These are phyloP conservation scores for Arabidopsis lyrata DNA, from an alignment of 441 rosid species.

Conservation along the genomic window DNA sequence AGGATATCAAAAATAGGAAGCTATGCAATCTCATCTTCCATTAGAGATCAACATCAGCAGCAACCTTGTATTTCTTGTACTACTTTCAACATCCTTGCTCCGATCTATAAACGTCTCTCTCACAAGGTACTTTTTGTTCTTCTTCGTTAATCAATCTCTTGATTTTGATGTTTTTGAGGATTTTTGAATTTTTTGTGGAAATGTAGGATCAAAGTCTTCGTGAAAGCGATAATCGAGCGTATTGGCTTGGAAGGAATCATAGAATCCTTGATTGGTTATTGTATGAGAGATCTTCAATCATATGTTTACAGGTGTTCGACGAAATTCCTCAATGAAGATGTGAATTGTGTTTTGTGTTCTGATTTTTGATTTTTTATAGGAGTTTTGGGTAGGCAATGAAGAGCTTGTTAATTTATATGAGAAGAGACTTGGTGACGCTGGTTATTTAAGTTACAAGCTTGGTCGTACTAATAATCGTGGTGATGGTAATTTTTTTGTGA, in stretches of 20 bases:
- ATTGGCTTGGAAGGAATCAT: slow-evolving; percentile 81
- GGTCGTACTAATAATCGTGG: slow-evolving; percentile 93
- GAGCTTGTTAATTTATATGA: slow-evolving; percentile 83
- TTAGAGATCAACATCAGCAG: slow-evolving; percentile 68
- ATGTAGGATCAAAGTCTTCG: slow-evolving; percentile 68
- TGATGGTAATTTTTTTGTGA: slow-evolving; percentile 59
- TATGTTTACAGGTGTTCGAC: slow-evolving; percentile 81
- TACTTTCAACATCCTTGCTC: slow-evolving; percentile 93
- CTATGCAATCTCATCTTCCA: slow-evolving; percentile 83
- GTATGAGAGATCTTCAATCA: slow-evolving; percentile 80
- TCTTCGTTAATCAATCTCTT: not conserved
- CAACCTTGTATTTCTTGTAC: slow-evolving; percentile 91
- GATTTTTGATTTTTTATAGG: slow-evolving; percentile 50
- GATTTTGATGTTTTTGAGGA: not conserved
- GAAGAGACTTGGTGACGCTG: slow-evolving; percentile 83
- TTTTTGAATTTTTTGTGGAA: not conserved
- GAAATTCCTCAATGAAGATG: not conserved
- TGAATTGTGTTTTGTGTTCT: not conserved
- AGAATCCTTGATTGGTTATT: slow-evolving; percentile 79
- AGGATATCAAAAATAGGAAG: slow-evolving; percentile 82
- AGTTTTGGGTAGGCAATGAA: slow-evolving; percentile 88
- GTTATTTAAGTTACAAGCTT: slow-evolving; percentile 77
- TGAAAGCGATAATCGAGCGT: slow-evolving; percentile 71
- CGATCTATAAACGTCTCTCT: slow-evolving; percentile 83
- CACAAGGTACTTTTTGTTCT: slow-evolving; percentile 46